Percentiles rank a stretch among this genome's conserved stretches.
These are phyloP conservation scores for Pseudocercospora fijiensis DNA, from an alignment of 2,329 filamentous ascomycete species.

Conservation along the genomic window DNA sequence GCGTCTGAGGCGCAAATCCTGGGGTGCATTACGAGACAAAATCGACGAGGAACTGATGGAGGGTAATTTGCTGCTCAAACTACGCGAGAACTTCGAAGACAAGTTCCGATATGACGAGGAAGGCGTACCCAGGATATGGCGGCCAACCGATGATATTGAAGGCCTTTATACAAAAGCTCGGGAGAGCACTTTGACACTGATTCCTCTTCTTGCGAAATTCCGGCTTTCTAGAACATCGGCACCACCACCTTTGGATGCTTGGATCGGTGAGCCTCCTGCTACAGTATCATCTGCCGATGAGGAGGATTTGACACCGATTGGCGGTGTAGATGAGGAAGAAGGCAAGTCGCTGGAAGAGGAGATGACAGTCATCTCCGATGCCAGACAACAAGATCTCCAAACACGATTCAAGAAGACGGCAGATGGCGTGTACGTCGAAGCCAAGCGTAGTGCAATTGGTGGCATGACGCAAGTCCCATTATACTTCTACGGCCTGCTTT, in stretches of 20 bases:
- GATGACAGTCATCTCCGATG: conserved; percentile 88
- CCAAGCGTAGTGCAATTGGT: conserved; percentile 93
- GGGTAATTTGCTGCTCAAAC: conserved; percentile 90
- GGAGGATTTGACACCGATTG: conserved; percentile 83
- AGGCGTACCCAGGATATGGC: conserved; percentile 94
- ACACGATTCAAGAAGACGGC: conserved; percentile 98
- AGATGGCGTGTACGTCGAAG: conserved; percentile 96
- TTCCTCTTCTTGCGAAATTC: conserved; percentile 85
- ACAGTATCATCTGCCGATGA: conserved; percentile 79
- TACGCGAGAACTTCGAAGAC: conserved; percentile 97
- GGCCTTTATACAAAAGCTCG: conserved; percentile 88
- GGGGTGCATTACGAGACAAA: conserved; percentile 83
- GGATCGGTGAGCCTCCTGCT: conserved; percentile 75
- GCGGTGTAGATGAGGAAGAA: conserved; percentile 83
- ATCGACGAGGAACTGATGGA: conserved; percentile 98
- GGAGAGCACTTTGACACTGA: conserved; percentile 86
- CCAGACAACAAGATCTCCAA: conserved; percentile 85
- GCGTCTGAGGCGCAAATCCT: conserved; percentile 89
- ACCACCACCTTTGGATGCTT: conserved; percentile 77
- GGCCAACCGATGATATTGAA: conserved; percentile 94
- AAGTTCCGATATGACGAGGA: conserved; percentile 97
- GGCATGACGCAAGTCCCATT: conserved; percentile 90
- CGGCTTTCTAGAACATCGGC: conserved; percentile 70
- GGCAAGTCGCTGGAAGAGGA: conserved; percentile 94
- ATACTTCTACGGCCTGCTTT: conserved; percentile 87